These are phyloP conservation scores for Ascochyta koolunga DNA, from an alignment of 2,329 filamentous ascomycete genomes.

Conservation along the genomic window DNA sequence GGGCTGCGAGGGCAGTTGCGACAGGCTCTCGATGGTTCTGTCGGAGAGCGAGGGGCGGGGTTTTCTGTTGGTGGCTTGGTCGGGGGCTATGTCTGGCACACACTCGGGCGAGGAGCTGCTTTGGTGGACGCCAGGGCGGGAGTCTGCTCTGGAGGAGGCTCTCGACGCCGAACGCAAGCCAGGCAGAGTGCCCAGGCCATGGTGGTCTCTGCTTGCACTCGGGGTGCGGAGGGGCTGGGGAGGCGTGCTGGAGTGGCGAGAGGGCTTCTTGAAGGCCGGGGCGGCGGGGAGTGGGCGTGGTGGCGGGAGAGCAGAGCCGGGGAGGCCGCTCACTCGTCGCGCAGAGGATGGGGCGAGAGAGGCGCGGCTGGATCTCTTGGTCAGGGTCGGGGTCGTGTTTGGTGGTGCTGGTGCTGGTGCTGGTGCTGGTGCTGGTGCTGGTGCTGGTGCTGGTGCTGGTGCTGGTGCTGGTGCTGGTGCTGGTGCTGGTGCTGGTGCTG, in stretches of 20 bases:
- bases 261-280: constrained; percentile 47
- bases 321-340: constrained; percentile 31
- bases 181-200: constrained; percentile 51
- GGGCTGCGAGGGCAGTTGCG: constrained; percentile 79
- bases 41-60: constrained; percentile 72
- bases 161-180: constrained; percentile 52
- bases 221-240: constrained; percentile 21
- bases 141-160: constrained; percentile 48
- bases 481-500: constrained; percentile 18
- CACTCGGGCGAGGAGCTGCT: constrained; percentile 26
- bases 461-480: background rate
- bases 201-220: constrained; percentile 36
- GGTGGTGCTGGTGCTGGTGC: constrained; percentile 17
- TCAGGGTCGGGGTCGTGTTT: constrained; percentile 11
- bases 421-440: background rate
- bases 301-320: constrained; percentile 25
- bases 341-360: constrained; percentile 31
- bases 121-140: constrained; percentile 41
- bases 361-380: constrained; percentile 20
- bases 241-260: constrained; percentile 35
- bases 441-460: constrained; percentile 14
- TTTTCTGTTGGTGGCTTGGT: constrained; percentile 41
- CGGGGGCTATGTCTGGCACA: constrained; percentile 23
- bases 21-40: constrained; percentile 82
- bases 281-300: constrained; percentile 14